Evolutionary conservation across 495 filamentous ascomycete genomes (phyloP).

Genomic region (Trichoderma virens): DNA sequence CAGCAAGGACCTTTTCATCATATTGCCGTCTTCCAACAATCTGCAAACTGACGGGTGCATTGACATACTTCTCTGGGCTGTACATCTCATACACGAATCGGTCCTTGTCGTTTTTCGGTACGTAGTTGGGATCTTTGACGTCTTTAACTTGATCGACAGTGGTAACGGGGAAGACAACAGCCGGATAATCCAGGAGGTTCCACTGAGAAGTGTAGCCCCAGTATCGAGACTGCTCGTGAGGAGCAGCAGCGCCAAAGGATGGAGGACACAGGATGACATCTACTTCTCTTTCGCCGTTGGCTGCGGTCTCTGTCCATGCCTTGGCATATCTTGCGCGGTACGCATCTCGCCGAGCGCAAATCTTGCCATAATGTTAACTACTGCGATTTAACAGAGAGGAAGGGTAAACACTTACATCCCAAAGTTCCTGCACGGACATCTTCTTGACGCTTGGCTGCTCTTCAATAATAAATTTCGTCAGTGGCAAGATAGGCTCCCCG

Average conservation of each 20-base stretch:
- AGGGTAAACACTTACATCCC: slow-evolving; percentile 15
- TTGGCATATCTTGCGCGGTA: slow-evolving; percentile 20
- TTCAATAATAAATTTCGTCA: slow-evolving; percentile 50
- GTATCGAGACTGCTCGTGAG: slow-evolving; percentile 34
- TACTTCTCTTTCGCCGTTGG: slow-evolving; percentile 21
- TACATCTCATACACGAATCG: slow-evolving; percentile 22
- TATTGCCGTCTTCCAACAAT: slow-evolving; percentile 35
- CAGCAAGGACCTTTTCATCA: slow-evolving; percentile 28
- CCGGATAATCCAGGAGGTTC: slow-evolving; percentile 57
- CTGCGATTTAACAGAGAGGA: too few relatives aligned
- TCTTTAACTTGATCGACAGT: slow-evolving; percentile 30
- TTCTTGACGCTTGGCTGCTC: slow-evolving; percentile 39
- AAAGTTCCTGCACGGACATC: slow-evolving; percentile 20
- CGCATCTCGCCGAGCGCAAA: slow-evolving; percentile 34
- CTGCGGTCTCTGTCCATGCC: slow-evolving; percentile 13
- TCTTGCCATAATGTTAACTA: neutral
- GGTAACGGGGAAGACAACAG: slow-evolving; percentile 45
- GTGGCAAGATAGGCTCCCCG: slow-evolving; percentile 49
- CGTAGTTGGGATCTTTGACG: slow-evolving; percentile 33
- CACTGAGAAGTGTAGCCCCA: slow-evolving; percentile 56
- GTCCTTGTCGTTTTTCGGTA: slow-evolving; percentile 26
- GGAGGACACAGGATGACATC: slow-evolving; percentile 59
- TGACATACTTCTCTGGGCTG: slow-evolving; percentile 21
- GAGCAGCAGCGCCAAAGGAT: slow-evolving; percentile 40
- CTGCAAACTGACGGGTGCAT: slow-evolving; percentile 44